A percentile compares a stretch with the other conserved stretches of the same genome.
These are phyloP conservation scores for Rhynchosporium secalis DNA, from an alignment of 2,329 filamentous ascomycete genomes.

Conservation along the genomic window DNA sequence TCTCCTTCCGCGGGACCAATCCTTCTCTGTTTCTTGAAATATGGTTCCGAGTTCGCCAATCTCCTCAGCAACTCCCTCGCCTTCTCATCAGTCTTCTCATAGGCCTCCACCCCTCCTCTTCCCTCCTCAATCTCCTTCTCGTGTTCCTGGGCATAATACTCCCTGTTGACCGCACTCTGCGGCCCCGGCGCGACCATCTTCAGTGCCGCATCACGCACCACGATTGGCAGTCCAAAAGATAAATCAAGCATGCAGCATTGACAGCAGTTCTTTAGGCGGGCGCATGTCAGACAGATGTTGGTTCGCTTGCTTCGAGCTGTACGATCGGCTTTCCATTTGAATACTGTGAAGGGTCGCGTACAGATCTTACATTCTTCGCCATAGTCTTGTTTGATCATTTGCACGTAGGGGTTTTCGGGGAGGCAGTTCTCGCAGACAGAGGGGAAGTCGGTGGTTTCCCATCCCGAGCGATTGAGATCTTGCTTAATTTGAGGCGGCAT, in stretches of 20 bases:
- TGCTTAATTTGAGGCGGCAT: constrained; percentile 96
- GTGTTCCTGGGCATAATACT: constrained; percentile 97
- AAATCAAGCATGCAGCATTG: constrained; percentile 99
- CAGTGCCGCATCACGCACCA: constrained; percentile 90
- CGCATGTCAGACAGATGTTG: constrained; percentile 94
- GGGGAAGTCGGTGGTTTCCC: constrained; percentile 91
- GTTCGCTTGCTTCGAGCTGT: constrained; percentile 90
- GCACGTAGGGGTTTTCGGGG: constrained; percentile 94
- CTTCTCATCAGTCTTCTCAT: constrained; percentile 97
- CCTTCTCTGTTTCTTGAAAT: constrained; percentile 83
- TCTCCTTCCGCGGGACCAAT: constrained; percentile 60
- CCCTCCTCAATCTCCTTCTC: constrained; percentile 95
- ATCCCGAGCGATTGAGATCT: constrained; percentile 91
- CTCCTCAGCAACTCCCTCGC: constrained; percentile 82
- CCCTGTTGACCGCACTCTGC: constrained; percentile 87
- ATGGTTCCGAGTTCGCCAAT: constrained; percentile 89
- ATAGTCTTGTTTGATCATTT: constrained; percentile 98
- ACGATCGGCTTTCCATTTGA: constrained; percentile 91
- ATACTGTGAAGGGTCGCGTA: constrained; percentile 93
- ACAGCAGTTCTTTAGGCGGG: constrained; percentile 96
- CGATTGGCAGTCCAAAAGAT: constrained; percentile 91
- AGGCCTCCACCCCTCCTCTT: constrained; percentile 79
- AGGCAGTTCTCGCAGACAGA: constrained; percentile 90
- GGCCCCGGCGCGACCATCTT: constrained; percentile 98
- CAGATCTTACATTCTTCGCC: constrained; percentile 74